These are phyloP conservation scores for Pisolithus thermaeus DNA, from an alignment of 1,284 basidiomycete species.

Conservation along the genomic window DNA sequence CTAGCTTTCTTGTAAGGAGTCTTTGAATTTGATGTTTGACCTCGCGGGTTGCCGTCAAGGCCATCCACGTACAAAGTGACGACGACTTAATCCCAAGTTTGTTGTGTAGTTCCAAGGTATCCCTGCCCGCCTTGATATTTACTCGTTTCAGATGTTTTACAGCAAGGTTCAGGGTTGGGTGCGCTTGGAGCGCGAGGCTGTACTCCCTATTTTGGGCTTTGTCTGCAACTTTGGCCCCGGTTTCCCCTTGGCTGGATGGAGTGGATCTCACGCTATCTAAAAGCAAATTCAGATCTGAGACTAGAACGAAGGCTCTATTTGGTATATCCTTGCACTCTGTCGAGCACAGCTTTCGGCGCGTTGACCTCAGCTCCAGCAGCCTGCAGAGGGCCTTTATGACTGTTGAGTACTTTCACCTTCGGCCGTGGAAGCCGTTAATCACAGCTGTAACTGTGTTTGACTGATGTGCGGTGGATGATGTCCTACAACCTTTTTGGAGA, in stretches of 20 bases:
- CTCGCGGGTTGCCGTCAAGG: constrained; percentile 33
- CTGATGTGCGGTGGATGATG: too few species aligned
- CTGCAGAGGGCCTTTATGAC: constrained; percentile 2
- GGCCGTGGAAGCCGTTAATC: too few species aligned
- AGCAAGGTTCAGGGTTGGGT: constrained; percentile 18
- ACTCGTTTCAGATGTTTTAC: constrained; percentile 23
- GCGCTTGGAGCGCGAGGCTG: constrained; percentile 17
- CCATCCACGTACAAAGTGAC: constrained; percentile 27
- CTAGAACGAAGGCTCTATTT: constrained; percentile 1
- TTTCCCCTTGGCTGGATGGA: constrained; percentile 39
- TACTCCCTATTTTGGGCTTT: constrained; percentile 19
- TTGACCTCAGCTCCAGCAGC: background rate
- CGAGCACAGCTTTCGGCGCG: background rate
- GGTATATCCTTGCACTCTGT: background rate
- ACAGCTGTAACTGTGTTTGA: too few species aligned
- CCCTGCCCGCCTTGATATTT: background rate
- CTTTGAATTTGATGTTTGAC: too few species aligned
- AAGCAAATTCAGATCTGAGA: constrained; percentile 5
- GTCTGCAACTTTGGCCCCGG: constrained; percentile 32
- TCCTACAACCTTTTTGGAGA: too few species aligned
- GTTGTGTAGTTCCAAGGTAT: constrained; percentile 14
- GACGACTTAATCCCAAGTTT: constrained; percentile 25
- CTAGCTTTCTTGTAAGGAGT: too few species aligned
- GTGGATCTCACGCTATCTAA: constrained; percentile 36
- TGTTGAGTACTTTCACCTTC: background rate